These are phyloP conservation scores for Apiospora hydei DNA, from an alignment of 2,329 filamentous ascomycete genomes.

Conservation along the genomic window DNA sequence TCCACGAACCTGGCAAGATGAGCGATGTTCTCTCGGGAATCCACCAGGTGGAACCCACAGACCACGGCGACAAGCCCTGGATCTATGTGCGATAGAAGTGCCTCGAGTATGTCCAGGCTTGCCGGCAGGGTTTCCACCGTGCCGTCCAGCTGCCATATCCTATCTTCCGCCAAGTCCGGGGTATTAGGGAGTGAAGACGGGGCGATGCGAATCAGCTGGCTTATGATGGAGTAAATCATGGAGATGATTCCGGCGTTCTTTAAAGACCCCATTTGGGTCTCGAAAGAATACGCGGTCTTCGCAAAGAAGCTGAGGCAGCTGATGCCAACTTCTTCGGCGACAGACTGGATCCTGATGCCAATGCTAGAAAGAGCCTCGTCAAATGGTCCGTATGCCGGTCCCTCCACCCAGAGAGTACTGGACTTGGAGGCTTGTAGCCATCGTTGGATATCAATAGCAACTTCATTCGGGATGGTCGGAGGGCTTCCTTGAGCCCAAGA, in stretches of 20 bases:
- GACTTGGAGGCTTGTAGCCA: background rate
- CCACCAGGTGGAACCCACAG: slow-evolving; percentile 25
- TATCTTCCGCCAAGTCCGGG: background rate
- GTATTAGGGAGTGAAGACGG: background rate
- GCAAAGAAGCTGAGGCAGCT: slow-evolving; percentile 22
- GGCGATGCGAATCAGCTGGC: slow-evolving; percentile 19
- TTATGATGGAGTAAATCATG: slow-evolving; percentile 23
- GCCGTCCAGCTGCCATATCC: slow-evolving; percentile 21
- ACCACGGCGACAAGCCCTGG: slow-evolving; percentile 24
- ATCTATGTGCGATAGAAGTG: slow-evolving; percentile 18
- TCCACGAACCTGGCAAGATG: slow-evolving; percentile 17
- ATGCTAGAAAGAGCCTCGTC: background rate
- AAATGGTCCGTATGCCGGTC: background rate
- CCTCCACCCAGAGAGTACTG: slow-evolving; percentile 25
- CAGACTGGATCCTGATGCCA: slow-evolving; percentile 5
- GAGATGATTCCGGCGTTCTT: slow-evolving; percentile 17
- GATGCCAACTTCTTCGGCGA: background rate
- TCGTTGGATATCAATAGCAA: background rate
- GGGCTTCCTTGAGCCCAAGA: too few species aligned
- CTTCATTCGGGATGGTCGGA: background rate
- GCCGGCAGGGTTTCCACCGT: slow-evolving; percentile 9
- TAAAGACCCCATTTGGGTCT: background rate
- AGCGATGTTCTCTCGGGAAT: slow-evolving; percentile 5
- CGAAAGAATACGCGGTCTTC: background rate
- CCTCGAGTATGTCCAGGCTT: slow-evolving; percentile 23